Base-by-base conservation (phyloP, 2,329 filamentous ascomycete species). In the Colletotrichum simmondsii region DNA sequence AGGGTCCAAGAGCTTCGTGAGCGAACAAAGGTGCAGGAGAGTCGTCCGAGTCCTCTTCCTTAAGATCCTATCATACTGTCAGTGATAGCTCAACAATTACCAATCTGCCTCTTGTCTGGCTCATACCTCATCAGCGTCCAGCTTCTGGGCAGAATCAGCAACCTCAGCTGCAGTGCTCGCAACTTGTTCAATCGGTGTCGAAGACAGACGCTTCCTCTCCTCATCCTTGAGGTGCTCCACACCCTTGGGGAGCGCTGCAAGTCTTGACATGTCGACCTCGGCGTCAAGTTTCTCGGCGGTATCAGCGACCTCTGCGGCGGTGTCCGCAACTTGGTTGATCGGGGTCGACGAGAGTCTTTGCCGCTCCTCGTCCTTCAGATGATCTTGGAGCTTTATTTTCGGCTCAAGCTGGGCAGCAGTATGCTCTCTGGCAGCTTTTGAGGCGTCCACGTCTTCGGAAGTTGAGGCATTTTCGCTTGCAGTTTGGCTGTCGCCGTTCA, bases 1-100 rank as follows among this genome's bases (percentile, higher is more conserved):
- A 82, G n/a, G 82, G 81, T 11, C 85, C 85, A 42, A 84, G 80
- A 46, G 81, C 82, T 75, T 88, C 87, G 68, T 88, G 86, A 4
- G 86, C 81, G 74, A 88, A 87, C 5, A 87, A 79, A 1, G 86
- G 85, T 1, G 82, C 81, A 61, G 79, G 74, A 35, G 77, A 73
- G 12, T 77, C 75, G 5, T 75, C 70, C 11, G 22, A 4, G 12
- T 58, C 68, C 5, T 73, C 72, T 12, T 72, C 37, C 78, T 65
- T 42, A 16, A 63, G 42, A 28, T 72, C 60, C 70, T 72, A 7
- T 19, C 2, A 6, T n/a, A 7, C 11, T 24, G 53, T 72, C 32
- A 72, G 65, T 19, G 19, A n/a, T 14, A 10, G 19, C 8, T 7
- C 32, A 12, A 14, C 19, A 16, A 3, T 16, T 24, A 7, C 6